Percentiles rank a stretch among this genome's conserved stretches.
phyloP scores from a whole-genome alignment of 164 flowering plant species.

The Nymphaea thermarum region DNA sequence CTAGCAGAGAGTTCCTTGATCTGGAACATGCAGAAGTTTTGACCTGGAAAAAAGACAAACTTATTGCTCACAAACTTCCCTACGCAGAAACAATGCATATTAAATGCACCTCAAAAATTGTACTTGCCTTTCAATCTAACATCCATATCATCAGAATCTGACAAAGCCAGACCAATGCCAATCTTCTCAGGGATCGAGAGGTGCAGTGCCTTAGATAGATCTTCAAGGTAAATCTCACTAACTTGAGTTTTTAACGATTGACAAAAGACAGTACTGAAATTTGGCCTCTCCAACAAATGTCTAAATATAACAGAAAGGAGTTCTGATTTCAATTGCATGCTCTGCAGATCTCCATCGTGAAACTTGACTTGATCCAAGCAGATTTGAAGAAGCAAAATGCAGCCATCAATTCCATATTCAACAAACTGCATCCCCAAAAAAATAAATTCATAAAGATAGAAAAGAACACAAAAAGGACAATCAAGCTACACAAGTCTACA shows the following conservation, averaged over 20 bases:
- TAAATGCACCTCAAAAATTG: background rate
- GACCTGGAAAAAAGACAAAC: constrained; percentile 35
- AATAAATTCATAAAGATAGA: background rate
- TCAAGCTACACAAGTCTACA: no score
- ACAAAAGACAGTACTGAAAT: constrained; percentile 53
- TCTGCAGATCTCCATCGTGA: constrained; percentile 23
- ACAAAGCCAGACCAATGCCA: constrained; percentile 72
- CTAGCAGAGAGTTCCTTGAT: constrained; percentile 49
- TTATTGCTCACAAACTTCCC: background rate
- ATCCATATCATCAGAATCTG: constrained; percentile 54
- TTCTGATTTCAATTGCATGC: constrained; percentile 27
- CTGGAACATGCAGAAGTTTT: constrained; percentile 60
- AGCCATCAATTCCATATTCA: constrained; percentile 59
- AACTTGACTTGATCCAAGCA: constrained; percentile 44
- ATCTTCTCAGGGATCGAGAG: constrained; percentile 64
- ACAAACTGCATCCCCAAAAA: constrained; percentile 31
- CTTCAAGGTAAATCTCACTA: constrained; percentile 40
- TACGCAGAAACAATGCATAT: background rate
- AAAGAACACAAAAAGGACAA: background rate
- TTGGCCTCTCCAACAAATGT: constrained; percentile 46
- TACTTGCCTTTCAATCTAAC: constrained; percentile 49
- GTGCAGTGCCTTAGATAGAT: constrained; percentile 40
- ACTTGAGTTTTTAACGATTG: constrained; percentile 35
- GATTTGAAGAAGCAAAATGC: constrained; percentile 52
- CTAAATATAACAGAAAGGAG: constrained; percentile 34